These are phyloP conservation scores for Xylaria flabelliformis DNA, from an alignment of 495 filamentous ascomycete genomes.

Conservation along the genomic window DNA sequence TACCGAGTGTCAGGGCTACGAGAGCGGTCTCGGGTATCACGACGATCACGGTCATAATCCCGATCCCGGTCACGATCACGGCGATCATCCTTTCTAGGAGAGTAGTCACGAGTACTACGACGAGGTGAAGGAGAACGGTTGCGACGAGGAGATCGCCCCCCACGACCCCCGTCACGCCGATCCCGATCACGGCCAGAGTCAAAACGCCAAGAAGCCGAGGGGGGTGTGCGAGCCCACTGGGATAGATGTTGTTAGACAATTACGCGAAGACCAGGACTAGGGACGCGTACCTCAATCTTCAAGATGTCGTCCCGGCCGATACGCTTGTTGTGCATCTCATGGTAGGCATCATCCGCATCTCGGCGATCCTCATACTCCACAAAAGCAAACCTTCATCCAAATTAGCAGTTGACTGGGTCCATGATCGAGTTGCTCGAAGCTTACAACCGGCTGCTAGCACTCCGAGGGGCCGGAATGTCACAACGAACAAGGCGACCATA, in stretches of 20 bases:
- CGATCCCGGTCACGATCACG: constrained; percentile 82
- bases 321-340: constrained; percentile 99
- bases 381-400: constrained; percentile 82
- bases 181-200: constrained; percentile 85
- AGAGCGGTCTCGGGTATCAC: constrained; percentile 75
- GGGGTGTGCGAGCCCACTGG: constrained; percentile 97
- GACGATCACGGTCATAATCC: constrained; percentile 78
- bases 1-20: constrained; percentile 75
- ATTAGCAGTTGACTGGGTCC: constrained; percentile 36
- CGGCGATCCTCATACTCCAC: constrained; percentile 99
- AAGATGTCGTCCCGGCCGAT: constrained; percentile 94
- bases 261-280: neutral
- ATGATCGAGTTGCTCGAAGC: constrained; percentile 47
- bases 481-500: constrained; percentile 98
- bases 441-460: constrained; percentile 91
- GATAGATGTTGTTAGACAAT: constrained; percentile 32
- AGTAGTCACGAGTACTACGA: constrained; percentile 80
- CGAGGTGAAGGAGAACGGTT: constrained; percentile 75
- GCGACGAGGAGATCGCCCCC: constrained; percentile 82
- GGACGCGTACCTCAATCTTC: constrained; percentile 87
- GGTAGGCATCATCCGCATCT: constrained; percentile 98
- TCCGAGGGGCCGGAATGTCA: constrained; percentile 96
- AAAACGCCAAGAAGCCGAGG: constrained; percentile 98
- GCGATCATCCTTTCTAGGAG: constrained; percentile 89
- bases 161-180: constrained; percentile 55